Percentiles rank a stretch among this genome's conserved stretches.
These are phyloP conservation scores for Zizania palustris DNA, from an alignment of 202 grass and related monocot genomes.

Conservation along the genomic window DNA sequence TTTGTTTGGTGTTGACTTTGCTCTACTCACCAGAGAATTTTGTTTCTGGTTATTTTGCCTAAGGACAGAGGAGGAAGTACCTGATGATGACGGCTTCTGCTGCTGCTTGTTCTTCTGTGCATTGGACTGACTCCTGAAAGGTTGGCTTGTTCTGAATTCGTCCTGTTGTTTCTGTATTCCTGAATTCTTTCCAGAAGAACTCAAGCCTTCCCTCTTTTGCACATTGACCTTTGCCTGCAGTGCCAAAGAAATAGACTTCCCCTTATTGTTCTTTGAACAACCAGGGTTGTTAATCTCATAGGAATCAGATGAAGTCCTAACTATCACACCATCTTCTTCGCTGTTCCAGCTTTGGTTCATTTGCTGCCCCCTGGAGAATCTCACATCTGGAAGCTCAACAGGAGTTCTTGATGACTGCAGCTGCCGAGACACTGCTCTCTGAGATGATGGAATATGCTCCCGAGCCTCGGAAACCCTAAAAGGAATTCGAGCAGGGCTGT, in stretches of 20 bases:
- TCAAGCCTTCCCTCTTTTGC: conserved; percentile 74
- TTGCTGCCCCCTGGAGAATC: conserved; percentile 48
- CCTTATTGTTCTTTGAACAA: conserved; percentile 59
- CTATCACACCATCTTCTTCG: conserved; percentile 74
- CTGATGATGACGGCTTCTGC: conserved; percentile 59
- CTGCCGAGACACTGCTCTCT: conserved; percentile 47
- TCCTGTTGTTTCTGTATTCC: conserved; percentile 61
- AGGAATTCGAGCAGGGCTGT: conserved; percentile 56
- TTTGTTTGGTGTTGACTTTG: conserved; percentile 60
- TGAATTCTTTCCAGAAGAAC: conserved; percentile 53
- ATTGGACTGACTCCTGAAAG: conserved; percentile 55
- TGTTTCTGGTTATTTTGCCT: conserved; percentile 93
- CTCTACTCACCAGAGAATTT: conserved; percentile 58
- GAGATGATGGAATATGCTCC: conserved; percentile 39
- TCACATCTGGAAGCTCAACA: conserved; percentile 48
- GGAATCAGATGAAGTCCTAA: conserved; percentile 60
- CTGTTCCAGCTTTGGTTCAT: conserved; percentile 58
- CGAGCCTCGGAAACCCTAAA: conserved; percentile 55
- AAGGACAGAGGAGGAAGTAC: conserved; percentile 57
- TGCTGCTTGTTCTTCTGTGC: conserved; percentile 64
- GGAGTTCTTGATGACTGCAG: conserved; percentile 54
- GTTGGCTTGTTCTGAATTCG: conserved; percentile 60
- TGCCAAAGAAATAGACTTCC: conserved; percentile 73
- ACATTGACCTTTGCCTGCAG: conserved; percentile 86
- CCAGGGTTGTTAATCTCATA: conserved; percentile 59